Base-by-base conservation (phyloP, 2,329 filamentous ascomycete species). In the Aureobasidium sp. region DNA sequence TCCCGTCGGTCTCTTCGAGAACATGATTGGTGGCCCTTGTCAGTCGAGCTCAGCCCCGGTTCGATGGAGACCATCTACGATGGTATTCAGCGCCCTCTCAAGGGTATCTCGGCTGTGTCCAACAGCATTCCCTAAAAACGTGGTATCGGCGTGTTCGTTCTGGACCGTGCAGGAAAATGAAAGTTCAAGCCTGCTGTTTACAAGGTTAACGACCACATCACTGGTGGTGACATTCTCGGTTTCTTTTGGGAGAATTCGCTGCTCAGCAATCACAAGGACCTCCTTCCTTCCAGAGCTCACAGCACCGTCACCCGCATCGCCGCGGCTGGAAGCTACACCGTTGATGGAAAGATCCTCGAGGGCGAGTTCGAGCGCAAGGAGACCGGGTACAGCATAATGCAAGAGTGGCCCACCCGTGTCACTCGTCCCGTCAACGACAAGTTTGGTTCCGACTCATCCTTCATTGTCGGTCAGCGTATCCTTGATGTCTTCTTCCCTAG, bases 21-120 rank as follows among this genome's bases (percentile, higher is more conserved):
- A 97, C 78, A 96, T 99, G 92, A 91, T 93, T 73, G 94, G 94
- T 76, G 94, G 83, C 94, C 94, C 66, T 82, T 99, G 61, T 97
- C 94, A 62, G 94, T 99, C 77, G 94, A 99, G 77, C 88, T 99
- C 51, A 94, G 94, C 55, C 94, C 94, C 66, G 94, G 94, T 74
- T 81, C 99, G 75, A 91, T 99, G 84, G 93, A 97, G 79, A 97
- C 94, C 68, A 99, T 99, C 76, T 99, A 97, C 82, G 94, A 99
- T 76, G 94, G 94, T 80, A 99, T 99, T 71, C 94, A 99, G 77
- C 88, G 94, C 73, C 94, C 94, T 55, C 86, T 99, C 69, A 88
- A 88, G 78, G 86, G 85, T 67, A 99, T 99, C 71, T 81, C 90
- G 68, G 80, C 87, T 42, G 77, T 83, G 51, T 86, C 91, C 58